Evolutionary conservation across 2,329 filamentous ascomycete genomes (phyloP).

Genomic region (Penicillium paneum): DNA sequence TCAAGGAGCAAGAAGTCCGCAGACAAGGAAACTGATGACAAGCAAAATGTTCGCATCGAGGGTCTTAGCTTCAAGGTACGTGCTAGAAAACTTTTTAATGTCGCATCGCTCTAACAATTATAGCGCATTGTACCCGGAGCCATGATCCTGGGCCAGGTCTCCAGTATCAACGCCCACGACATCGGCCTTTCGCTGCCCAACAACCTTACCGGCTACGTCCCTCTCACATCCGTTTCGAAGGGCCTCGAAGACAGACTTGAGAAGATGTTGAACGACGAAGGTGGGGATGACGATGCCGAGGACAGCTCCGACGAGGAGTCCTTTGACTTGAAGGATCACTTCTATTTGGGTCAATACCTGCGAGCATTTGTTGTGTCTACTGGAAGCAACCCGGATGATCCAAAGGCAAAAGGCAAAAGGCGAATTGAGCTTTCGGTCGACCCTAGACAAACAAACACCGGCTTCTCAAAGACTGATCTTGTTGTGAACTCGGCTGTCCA

Average conservation of each 20-base stretch:
- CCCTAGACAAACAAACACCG: slow-evolving; percentile 73
- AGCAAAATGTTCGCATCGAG: slow-evolving; percentile 68
- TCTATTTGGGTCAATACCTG: slow-evolving; percentile 81
- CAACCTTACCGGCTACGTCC: slow-evolving; percentile 84
- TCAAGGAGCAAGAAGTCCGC: slow-evolving; percentile 51
- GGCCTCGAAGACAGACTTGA: slow-evolving; percentile 73
- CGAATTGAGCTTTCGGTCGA: slow-evolving; percentile 84
- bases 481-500: slow-evolving; percentile 76
- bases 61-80: slow-evolving; percentile 83
- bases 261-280: slow-evolving; percentile 58
- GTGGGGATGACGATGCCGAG: slow-evolving; percentile 55
- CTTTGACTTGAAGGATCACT: slow-evolving; percentile 71
- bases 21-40: slow-evolving; percentile 49
- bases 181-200: slow-evolving; percentile 83
- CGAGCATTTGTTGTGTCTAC: slow-evolving; percentile 80
- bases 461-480: slow-evolving; percentile 68
- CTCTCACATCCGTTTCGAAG: slow-evolving; percentile 87
- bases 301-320: slow-evolving; percentile 52
- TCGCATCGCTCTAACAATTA: slow-evolving; percentile 32
- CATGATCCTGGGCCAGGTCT: slow-evolving; percentile 81
- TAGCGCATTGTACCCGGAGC: slow-evolving; percentile 82
- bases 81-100: not conserved
- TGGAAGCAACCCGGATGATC: slow-evolving; percentile 50
- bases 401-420: slow-evolving; percentile 65
- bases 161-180: slow-evolving; percentile 74